A percentile compares a stretch with the other conserved stretches of the same genome.
These are phyloP conservation scores for Purpureocillium takamizusanense DNA, from an alignment of 2,329 filamentous ascomycete species.

Conservation along the genomic window DNA sequence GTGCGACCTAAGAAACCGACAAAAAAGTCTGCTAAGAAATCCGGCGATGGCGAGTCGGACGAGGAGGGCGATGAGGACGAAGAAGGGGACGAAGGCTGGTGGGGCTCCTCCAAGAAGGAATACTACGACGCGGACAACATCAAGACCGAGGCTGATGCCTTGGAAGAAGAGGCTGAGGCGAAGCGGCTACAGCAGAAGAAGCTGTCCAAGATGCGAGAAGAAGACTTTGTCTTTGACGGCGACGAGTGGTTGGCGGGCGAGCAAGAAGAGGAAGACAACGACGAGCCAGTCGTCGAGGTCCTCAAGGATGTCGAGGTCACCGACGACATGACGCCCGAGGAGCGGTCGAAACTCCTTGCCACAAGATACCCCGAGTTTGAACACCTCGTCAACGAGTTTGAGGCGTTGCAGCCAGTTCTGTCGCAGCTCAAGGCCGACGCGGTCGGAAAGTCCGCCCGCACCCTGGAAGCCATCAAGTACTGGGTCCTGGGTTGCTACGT, in stretches of 20 bases:
- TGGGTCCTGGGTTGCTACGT: slow-evolving; percentile 80
- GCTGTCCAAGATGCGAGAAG: slow-evolving; percentile 76
- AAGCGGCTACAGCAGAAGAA: slow-evolving; percentile 85
- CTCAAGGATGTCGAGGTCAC: slow-evolving; percentile 76
- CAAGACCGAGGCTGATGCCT: slow-evolving; percentile 57
- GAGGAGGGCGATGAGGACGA: slow-evolving; percentile 43
- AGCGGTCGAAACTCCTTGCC: slow-evolving; percentile 66
- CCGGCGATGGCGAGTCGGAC: slow-evolving; percentile 20
- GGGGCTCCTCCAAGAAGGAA: slow-evolving; percentile 81
- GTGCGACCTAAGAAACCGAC: slow-evolving; percentile 27
- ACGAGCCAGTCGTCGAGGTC: slow-evolving; percentile 71
- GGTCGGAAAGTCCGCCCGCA: slow-evolving; percentile 38
- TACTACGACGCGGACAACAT: slow-evolving; percentile 83
- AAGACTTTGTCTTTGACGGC: slow-evolving; percentile 90
- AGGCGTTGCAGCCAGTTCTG: slow-evolving; percentile 60
- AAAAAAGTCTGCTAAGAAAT: slow-evolving; percentile 21
- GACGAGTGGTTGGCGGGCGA: slow-evolving; percentile 66
- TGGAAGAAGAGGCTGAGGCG: slow-evolving; percentile 89
- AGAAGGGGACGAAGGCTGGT: slow-evolving; percentile 58
- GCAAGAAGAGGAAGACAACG: slow-evolving; percentile 38
- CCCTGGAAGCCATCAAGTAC: slow-evolving; percentile 61
- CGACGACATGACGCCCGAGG: slow-evolving; percentile 65
- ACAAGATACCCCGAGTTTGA: slow-evolving; percentile 89
- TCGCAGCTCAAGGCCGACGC: slow-evolving; percentile 49
- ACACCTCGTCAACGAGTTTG: slow-evolving; percentile 70